Conservation (phyloP, 2,329 filamentous ascomycete species). For the Pseudovirgaria hyperparasitica region DNA sequence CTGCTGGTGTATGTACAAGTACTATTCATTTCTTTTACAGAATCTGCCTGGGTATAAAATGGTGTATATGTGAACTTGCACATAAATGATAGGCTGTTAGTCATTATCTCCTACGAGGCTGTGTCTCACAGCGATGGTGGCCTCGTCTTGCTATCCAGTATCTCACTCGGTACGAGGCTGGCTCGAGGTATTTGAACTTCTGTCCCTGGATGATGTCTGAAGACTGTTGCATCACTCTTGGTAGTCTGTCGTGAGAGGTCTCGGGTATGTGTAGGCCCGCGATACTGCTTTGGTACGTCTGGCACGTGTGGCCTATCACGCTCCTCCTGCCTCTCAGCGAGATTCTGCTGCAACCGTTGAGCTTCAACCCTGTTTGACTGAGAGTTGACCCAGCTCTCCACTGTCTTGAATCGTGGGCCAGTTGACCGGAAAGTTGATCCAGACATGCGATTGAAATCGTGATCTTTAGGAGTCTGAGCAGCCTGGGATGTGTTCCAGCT, state of each 20-base stretch:
- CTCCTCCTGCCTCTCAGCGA: too few relatives aligned
- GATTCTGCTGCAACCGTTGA: constrained; percentile 21
- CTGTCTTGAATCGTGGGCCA: constrained; percentile 25
- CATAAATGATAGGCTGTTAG: too few relatives aligned
- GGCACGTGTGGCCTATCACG: constrained; percentile 4
- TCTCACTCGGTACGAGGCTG: constrained; percentile 24
- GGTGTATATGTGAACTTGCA: too few relatives aligned
- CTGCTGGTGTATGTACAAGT: too few relatives aligned
- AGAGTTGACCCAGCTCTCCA: constrained; percentile 28
- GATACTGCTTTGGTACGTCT: constrained; percentile 4
- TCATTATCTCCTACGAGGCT: too few relatives aligned
- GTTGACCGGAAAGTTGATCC: constrained; percentile 23
- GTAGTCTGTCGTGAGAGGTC: constrained; percentile 2
- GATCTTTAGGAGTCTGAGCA: constrained; percentile 24
- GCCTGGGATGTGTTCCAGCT: constrained; percentile 29
- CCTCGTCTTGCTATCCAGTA: constrained; percentile 17
- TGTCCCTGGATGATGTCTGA: constrained; percentile 25
- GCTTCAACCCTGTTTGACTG: constrained; percentile 25
- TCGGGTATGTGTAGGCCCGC: background rate
- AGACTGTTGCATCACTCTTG: constrained; percentile 20
- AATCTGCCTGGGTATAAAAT: too few relatives aligned
- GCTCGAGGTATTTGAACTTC: constrained; percentile 25
- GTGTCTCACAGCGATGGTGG: too few relatives aligned
- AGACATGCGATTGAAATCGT: constrained; percentile 20
- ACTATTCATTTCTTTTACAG: too few relatives aligned